Base-by-base conservation (phyloP, 345 rosid species). In the Barbarea vulgaris region DNA sequence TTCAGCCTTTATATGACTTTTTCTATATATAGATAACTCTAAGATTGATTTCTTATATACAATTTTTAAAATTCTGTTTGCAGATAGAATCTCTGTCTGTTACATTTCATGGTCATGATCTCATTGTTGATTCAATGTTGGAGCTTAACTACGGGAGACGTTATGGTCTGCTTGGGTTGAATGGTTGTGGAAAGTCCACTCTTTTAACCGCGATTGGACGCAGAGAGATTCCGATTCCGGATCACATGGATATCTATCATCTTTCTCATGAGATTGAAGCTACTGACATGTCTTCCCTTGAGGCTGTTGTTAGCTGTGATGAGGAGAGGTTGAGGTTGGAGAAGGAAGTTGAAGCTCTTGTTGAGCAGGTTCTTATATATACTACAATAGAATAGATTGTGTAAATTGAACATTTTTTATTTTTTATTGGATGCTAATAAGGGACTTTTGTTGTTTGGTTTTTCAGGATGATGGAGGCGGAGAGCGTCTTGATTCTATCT, bases 131-230 rank as follows among this genome's bases (percentile, higher is more conserved):
- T 82, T 83, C 99, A 24, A 82, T 81, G 71, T 80, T 96, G 86
- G 99, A 93, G 88, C 98, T 96, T 70, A 96, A 96, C 69, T 96
- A 96, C 80, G 99, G 99, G 75, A 86, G 99, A 64, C 98, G 99
- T 27, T 96, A 96, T 74, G 99, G 99, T 19, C 86, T 96, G 41
- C 97, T 96, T 69, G 99, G 99, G 64, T 79, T 96, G 59, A 96
- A 93, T 80, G 99, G 99, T 17, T 93, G 99, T 82, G 99, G 99
- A 7, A 96, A 96, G 80, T 96, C 98, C 22, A 96, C 99, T 0
- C 91, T 96, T 27, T 83, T 93, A 52, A 84, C 97, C 41, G 89
- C 98, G 9, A 88, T 96, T 53, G 99, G 99, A 14, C 82, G 77
- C 56, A 85, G 96, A 51, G 99, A 93, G 81, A 83, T 93, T 7